Base-by-base conservation (phyloP, 257 asterid genomes). In the Penstemon eatonii region DNA sequence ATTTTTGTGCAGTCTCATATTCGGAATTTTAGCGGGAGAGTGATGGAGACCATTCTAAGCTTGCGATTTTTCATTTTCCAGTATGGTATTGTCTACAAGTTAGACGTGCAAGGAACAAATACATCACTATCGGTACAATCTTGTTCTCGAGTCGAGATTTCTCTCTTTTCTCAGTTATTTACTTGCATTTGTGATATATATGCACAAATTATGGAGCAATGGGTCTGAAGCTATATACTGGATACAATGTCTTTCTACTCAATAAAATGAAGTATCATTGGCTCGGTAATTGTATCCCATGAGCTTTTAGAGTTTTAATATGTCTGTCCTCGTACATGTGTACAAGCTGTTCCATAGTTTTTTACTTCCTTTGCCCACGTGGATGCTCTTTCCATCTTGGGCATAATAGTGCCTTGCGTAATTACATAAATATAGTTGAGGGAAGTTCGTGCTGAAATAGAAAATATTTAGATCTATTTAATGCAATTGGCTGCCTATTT, bases 21-120 rank as follows among this genome's bases (percentile, higher is more conserved):
- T 72, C 87, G 93, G 76, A 85, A 84, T 72, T 86, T 94, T 70
- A 76, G 95, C 61, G 96, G 99, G 62, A 86, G 99, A 81, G 78
- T 94, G 77, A 76, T 91, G 78, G 99, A 94, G 82, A 91, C 99
- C 68, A 80, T 94, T 77, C 83, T 94, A 69, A 87, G 97, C 80
- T 79, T 94, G 43, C 85, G 99, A 42, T 94, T 94, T 83, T 91
- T 94, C 82, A 77, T 93, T 47, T 88, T 93, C 91, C 99, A 93
- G 83, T 93, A 81, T 66, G 99, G 99, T 44, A 60, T 93, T 60
- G 86, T 93, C 19, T 93, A 93, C 90, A 91, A 93, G 86, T 73
- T 93, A 67, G 2, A 83, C 50, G 70, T 88, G 60, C 92, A 93
- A 80, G 94, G 86, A 68, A 50, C 72, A 11, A 25, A 87, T 80